Evolutionary conservation across 495 filamentous ascomycete genomes (phyloP).

Genomic region (Aspergillus conjunctus): DNA sequence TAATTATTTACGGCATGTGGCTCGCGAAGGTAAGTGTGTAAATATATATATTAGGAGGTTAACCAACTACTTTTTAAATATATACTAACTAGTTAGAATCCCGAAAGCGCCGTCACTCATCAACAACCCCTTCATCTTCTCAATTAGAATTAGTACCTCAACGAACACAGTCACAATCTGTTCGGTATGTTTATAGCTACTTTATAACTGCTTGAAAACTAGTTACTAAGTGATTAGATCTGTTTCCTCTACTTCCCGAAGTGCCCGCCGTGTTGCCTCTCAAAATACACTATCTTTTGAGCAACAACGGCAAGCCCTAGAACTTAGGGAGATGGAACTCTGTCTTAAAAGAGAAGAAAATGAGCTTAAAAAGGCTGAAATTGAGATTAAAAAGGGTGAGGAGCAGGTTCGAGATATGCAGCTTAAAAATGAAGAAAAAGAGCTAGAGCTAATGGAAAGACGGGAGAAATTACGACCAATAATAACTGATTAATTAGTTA

Average conservation of each 20-base stretch:
- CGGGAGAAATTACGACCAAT: background rate
- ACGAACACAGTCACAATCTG: slow-evolving; percentile 1
- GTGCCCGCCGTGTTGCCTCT: slow-evolving; percentile 2
- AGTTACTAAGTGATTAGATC: slow-evolving; percentile 13
- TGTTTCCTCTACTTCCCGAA: background rate
- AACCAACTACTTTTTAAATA: slow-evolving; percentile 8
- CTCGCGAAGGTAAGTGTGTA: slow-evolving; percentile 14
- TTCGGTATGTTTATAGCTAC: background rate
- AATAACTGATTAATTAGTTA: no score
- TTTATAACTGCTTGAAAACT: slow-evolving; percentile 1
- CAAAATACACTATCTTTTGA: slow-evolving; percentile 10
- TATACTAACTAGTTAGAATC: slow-evolving; percentile 3
- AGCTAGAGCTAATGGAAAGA: slow-evolving; percentile 8
- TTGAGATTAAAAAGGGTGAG: slow-evolving; percentile 5
- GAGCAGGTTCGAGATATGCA: background rate
- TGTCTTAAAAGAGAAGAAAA: background rate
- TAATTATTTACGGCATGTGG: slow-evolving; percentile 14
- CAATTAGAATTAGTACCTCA: background rate
- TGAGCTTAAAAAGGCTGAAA: slow-evolving; percentile 1
- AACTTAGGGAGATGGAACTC: slow-evolving; percentile 1
- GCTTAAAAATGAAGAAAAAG: slow-evolving; percentile 10
- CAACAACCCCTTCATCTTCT: background rate
- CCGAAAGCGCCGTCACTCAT: slow-evolving; percentile 1
- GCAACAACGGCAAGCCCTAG: slow-evolving; percentile 15
- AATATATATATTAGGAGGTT: slow-evolving; percentile 4